phyloP scores from a whole-genome alignment of 2,329 filamentous ascomycete genomes.

The Phoma sp. region DNA sequence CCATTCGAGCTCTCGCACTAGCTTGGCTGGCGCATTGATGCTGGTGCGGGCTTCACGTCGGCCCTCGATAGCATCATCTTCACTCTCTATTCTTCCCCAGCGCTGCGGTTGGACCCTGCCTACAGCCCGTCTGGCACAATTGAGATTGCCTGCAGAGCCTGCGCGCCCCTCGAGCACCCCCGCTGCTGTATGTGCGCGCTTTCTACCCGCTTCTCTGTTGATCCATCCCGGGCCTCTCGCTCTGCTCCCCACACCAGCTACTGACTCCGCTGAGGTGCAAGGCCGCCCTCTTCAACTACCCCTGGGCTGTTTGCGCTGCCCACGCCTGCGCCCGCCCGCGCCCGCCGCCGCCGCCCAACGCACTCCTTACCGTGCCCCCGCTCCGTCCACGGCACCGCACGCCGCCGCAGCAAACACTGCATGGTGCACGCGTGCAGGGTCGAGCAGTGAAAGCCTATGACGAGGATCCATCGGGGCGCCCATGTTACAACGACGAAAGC shows the following conservation, averaged over 20 bases:
- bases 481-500: constrained; percentile 60
- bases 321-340: constrained; percentile 9
- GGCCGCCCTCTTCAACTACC: constrained; percentile 29
- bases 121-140: constrained; percentile 36
- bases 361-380: constrained; percentile 27
- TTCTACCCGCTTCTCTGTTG: constrained; percentile 32
- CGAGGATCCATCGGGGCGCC: constrained; percentile 45
- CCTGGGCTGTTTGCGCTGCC: constrained; percentile 12
- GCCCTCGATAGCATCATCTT: constrained; percentile 42
- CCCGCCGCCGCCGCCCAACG: constrained; percentile 13
- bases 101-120: constrained; percentile 37
- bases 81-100: constrained; percentile 49
- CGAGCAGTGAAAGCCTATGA: constrained; percentile 44
- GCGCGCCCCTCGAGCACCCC: constrained; percentile 27
- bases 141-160: constrained; percentile 41
- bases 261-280: constrained; percentile 27
- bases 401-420: constrained; percentile 18
- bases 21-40: constrained; percentile 13
- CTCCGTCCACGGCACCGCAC: constrained; percentile 11
- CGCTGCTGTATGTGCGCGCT: constrained; percentile 39
- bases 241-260: constrained; percentile 27
- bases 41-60: constrained; percentile 23
- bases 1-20: constrained; percentile 14
- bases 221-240: constrained; percentile 11
- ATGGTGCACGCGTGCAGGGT: constrained; percentile 39